A percentile compares a stretch with the other conserved stretches of the same genome.
Conservation (phyloP, 2,329 filamentous ascomycete species). For the Talaromyces verruculosus region DNA sequence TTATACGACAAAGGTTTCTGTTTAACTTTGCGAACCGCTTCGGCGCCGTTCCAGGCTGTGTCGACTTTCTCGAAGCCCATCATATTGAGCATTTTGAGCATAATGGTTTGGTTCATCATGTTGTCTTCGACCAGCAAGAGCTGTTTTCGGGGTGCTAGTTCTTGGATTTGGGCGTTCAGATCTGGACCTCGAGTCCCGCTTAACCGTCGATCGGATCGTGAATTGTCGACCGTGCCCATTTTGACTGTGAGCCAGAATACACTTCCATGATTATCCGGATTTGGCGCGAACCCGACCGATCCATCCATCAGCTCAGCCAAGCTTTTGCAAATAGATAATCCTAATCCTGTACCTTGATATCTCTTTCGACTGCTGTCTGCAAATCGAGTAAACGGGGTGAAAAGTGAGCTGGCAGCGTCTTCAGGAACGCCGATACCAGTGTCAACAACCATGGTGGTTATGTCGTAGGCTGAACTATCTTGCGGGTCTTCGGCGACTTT, state of each 20-base stretch:
- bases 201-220: slow-evolving; percentile 31
- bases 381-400: slow-evolving; percentile 58
- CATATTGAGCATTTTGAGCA: slow-evolving; percentile 39
- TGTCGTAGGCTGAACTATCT: slow-evolving; percentile 40
- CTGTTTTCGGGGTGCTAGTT: slow-evolving; percentile 43
- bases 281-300: slow-evolving; percentile 47
- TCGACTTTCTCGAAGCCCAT: slow-evolving; percentile 47
- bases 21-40: slow-evolving; percentile 46
- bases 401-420: slow-evolving; percentile 49
- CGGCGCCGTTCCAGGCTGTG: slow-evolving; percentile 45
- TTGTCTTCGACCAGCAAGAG: slow-evolving; percentile 47
- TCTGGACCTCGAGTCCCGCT: slow-evolving; percentile 25
- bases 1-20: slow-evolving; percentile 46
- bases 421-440: slow-evolving; percentile 56
- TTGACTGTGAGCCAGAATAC: slow-evolving; percentile 55
- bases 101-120: slow-evolving; percentile 45
- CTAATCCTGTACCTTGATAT: slow-evolving; percentile 58
- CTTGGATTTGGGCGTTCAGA: slow-evolving; percentile 30
- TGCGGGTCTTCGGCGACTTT: slow-evolving; percentile 45
- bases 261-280: slow-evolving; percentile 50
- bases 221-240: slow-evolving; percentile 41
- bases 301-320: slow-evolving; percentile 59
- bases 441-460: slow-evolving; percentile 56
- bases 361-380: slow-evolving; percentile 55
- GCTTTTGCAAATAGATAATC: slow-evolving; percentile 59